Evolutionary conservation across 129 eudicot genomes (phyloP).

Genomic region (Sambucus nigra): DNA sequence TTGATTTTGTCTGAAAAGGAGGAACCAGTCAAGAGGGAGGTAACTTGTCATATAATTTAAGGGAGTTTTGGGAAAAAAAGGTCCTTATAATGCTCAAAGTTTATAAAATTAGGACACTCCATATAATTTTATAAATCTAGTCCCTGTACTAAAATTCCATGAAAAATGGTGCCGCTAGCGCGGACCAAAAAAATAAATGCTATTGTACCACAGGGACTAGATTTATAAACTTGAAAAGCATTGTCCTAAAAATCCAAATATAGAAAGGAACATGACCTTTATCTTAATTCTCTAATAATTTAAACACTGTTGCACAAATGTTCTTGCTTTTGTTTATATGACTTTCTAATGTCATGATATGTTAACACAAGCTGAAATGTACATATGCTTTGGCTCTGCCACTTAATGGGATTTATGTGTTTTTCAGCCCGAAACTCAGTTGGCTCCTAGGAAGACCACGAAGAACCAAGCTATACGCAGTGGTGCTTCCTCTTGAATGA

Average conservation of each 20-base stretch:
- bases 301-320: neutral
- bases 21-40: constrained; percentile 53
- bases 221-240: no score
- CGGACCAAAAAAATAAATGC: no score
- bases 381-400: neutral
- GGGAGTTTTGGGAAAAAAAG: neutral
- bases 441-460: constrained; percentile 34
- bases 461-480: constrained; percentile 21
- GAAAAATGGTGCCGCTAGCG: no score
- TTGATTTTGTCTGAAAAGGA: constrained; percentile 42
- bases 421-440: constrained; percentile 38
- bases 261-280: no score
- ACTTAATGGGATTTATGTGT: neutral
- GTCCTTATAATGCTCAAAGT: no score
- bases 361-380: no score
- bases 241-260: no score
- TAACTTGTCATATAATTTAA: constrained; percentile 1
- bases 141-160: no score
- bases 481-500: constrained; percentile 19
- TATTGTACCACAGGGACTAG: no score
- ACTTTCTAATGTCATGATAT: neutral
- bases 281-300: no score
- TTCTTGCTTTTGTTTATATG: neutral
- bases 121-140: no score
- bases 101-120: no score